Conservation (phyloP, 129 eudicot genomes). For the Flaveria robusta region DNA sequence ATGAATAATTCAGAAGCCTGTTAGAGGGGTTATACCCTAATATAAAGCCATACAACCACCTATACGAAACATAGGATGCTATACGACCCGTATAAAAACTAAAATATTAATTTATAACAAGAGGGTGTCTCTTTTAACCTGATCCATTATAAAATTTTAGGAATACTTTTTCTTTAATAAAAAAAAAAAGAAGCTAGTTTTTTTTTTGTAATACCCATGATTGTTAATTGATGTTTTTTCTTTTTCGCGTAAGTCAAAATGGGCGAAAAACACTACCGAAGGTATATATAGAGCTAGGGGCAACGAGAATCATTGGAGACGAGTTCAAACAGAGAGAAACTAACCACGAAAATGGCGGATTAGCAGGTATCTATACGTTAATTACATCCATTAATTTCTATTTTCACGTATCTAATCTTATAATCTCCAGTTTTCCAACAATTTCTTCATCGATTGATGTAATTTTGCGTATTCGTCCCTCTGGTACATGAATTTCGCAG, state of each 20-base stretch:
- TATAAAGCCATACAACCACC: no score
- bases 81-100: no score
- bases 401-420: background rate
- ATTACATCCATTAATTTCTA: constrained; percentile 29
- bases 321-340: constrained; percentile 21
- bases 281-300: constrained; percentile 23
- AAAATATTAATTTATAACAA: no score
- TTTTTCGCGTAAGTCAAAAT: background rate
- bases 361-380: constrained; percentile 10
- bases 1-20: no score
- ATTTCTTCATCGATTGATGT: constrained; percentile 22
- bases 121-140: no score
- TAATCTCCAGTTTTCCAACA: background rate
- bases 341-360: constrained; percentile 36
- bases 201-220: background rate
- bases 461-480: constrained; percentile 20
- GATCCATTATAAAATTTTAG: no score
- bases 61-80: no score
- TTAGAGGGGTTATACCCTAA: no score
- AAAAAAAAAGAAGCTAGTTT: background rate
- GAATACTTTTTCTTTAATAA: background rate
- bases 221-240: background rate
- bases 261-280: background rate
- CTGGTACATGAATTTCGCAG: constrained; percentile 24
- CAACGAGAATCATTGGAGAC: constrained; percentile 13